Base-by-base conservation (phyloP, 495 filamentous ascomycete species). In the Aspergillus avenaceus region DNA sequence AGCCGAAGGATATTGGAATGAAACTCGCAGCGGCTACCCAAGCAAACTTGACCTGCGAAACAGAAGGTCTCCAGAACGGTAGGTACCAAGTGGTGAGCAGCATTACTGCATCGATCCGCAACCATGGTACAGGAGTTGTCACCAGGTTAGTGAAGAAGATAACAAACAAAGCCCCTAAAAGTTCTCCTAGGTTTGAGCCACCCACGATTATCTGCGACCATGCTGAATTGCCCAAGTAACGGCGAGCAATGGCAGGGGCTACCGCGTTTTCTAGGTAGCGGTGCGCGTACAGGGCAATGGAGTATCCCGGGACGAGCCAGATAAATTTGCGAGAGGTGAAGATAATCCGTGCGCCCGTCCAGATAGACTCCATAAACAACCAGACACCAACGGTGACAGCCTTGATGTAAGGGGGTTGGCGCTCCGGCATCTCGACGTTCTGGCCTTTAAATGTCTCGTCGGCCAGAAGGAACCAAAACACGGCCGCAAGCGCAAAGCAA, bases 141-240 rank as follows among this genome's bases (percentile, higher is more conserved):
- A 74, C 56, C 12, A 59, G 42, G 31, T 70, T 66, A 12, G 65
- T 69, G 45, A 73, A 62, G n/a, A 76, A 56, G 41, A 71, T 62
- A 8, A 76, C 71, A 14, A 57, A 56, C n/a, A 71, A 38, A 1
- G 73, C 71, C 8, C 73, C 71, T 1, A 73, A 55, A 7, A 74
- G 60, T 45, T 76, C 71, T 13, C 73, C 73, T 6, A 73, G 46
- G 46, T 76, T 76, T 13, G 63, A 67, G 2, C 73, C 71, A 40
- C 73, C 71, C 32, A 74, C 67, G 27, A 73, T 71, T 41, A 74
- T 72, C 49, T 74, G 71, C 18, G 67, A 65, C 61, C 67, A 76
- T 9, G 73, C 67, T 0, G 69, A 59, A 25, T 72, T 61, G 0
- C 62, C 63, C 27, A 74, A 47, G 27, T 73, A 69, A 9, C 68